Conservation (phyloP, 2,329 filamentous ascomycete genomes). For the Epichloe elymi region DNA sequence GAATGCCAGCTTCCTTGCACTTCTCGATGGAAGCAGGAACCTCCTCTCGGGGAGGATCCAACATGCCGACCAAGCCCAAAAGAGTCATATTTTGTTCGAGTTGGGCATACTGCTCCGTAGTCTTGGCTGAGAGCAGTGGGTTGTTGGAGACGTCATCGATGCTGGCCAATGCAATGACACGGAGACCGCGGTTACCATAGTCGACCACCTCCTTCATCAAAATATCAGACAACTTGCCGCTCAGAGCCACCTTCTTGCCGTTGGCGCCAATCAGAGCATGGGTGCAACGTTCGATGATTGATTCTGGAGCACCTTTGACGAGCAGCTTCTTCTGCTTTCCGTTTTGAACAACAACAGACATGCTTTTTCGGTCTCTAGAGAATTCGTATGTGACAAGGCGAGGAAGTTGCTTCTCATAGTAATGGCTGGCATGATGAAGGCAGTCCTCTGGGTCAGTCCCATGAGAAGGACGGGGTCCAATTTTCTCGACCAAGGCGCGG, state of each 20-base stretch:
- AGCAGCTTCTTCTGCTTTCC: conserved; percentile 65
- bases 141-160: conserved; percentile 62
- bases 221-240: conserved; percentile 53
- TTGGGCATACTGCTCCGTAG: conserved; percentile 69
- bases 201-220: conserved; percentile 70
- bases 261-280: conserved; percentile 64
- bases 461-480: conserved; percentile 62
- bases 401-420: conserved; percentile 65
- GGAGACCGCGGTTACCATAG: conserved; percentile 84
- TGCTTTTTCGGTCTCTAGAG: conserved; percentile 95
- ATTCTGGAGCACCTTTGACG: conserved; percentile 93
- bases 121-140: conserved; percentile 64
- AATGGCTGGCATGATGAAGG: conserved; percentile 69
- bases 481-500: conserved; percentile 82
- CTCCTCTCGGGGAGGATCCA: conserved; percentile 90
- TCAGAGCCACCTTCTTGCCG: conserved; percentile 64
- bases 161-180: conserved; percentile 85
- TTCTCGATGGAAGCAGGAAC: conserved; percentile 75
- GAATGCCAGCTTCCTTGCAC: conserved; percentile 86
- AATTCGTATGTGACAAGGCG: conserved; percentile 88
- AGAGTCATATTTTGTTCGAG: conserved; percentile 92
- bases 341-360: conserved; percentile 81
- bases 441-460: conserved; percentile 44
- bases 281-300: conserved; percentile 83
- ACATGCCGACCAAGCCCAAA: conserved; percentile 87